Base-by-base conservation (phyloP, 2,329 filamentous ascomycete species). In the Tolypocladium ophioglossoides region DNA sequence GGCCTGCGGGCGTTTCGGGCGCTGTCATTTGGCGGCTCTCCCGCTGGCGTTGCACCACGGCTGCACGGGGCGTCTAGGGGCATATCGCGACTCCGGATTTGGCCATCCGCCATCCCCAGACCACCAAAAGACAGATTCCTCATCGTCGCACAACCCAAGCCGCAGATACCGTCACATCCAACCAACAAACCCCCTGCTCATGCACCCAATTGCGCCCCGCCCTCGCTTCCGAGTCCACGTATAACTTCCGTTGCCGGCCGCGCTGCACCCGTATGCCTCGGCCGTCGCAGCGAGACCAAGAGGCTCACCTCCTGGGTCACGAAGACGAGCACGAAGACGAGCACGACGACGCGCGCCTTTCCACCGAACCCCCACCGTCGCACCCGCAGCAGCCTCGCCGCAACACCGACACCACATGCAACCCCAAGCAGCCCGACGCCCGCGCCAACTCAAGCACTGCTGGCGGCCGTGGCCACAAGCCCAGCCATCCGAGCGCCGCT, bases 391-490 rank as follows among this genome's bases (percentile, higher is more conserved):
- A 32, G 55, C 57, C 59, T 61, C 49, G 54, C 59, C 55, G 52
- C 59, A 55, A 52, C 39, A 38, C 59, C 56, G 30, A 27, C 35
- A 20, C 59, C 64, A 65, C 62, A 67, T 68, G 66, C 63, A 52
- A 57, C 52, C 57, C 55, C 55, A 56, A 58, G 24, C 52, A 52
- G 34, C 56, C 27, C 46, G 40, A 55, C 50, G 56, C 56, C 41
- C 57, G 47, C 59, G 59, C 52, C 62, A 62, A 56, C 59, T 51
- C 56, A 60, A 64, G 54, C 54, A 57, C 58, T 63, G 58, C 61
- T 62, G 64, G 63, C 54, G 56, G 52, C 52, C 61, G 50, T 56
- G 57, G 56, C 57, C 57, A 49, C 61, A 56, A 52, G 51, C 57
- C 59, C 62, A 60, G 56, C 57, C 58, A 35, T 60, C 54, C 48